These are phyloP conservation scores for Globisporangium paddicum DNA, from an alignment of 352 stramenopile genomes.

Conservation along the genomic window DNA sequence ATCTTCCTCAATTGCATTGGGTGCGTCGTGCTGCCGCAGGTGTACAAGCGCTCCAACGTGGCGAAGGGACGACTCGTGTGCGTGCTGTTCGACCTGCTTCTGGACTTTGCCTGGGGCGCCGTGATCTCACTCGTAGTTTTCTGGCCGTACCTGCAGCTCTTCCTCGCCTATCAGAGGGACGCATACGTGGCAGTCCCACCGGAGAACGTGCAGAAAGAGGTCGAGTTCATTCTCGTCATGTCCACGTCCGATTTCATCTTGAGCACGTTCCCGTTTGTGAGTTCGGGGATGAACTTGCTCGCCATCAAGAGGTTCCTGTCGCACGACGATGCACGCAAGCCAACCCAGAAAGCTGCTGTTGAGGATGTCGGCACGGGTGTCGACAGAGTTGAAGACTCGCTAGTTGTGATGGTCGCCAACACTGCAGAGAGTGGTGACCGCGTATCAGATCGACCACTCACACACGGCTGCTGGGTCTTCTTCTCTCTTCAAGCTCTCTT, in stretches of 20 bases:
- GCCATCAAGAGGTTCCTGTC: slow-evolving; percentile 11
- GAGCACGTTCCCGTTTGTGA: slow-evolving; percentile 20
- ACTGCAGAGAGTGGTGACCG: background rate
- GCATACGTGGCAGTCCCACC: background rate
- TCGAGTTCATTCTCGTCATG: slow-evolving; percentile 20
- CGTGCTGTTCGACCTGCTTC: slow-evolving; percentile 20
- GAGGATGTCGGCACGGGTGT: background rate
- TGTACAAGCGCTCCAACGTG: slow-evolving; percentile 16
- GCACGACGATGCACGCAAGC: background rate
- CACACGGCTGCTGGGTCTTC: background rate
- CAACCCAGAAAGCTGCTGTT: background rate
- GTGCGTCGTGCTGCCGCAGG: slow-evolving; percentile 22
- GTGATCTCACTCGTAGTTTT: slow-evolving; percentile 26
- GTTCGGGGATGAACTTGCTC: slow-evolving; percentile 1
- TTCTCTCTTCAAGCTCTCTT: background rate
- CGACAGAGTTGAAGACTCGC: background rate
- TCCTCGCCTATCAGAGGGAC: background rate
- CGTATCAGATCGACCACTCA: background rate
- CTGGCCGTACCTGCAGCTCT: slow-evolving; percentile 5
- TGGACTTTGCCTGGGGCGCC: slow-evolving; percentile 28
- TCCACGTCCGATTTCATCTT: slow-evolving; percentile 14
- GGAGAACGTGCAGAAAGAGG: slow-evolving; percentile 13
- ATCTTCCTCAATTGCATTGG: slow-evolving; percentile 28
- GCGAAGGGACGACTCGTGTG: slow-evolving; percentile 20
- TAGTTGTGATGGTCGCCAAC: background rate